These are phyloP conservation scores for Lithohypha guttulata DNA, from an alignment of 2,329 filamentous ascomycete species.

Conservation along the genomic window DNA sequence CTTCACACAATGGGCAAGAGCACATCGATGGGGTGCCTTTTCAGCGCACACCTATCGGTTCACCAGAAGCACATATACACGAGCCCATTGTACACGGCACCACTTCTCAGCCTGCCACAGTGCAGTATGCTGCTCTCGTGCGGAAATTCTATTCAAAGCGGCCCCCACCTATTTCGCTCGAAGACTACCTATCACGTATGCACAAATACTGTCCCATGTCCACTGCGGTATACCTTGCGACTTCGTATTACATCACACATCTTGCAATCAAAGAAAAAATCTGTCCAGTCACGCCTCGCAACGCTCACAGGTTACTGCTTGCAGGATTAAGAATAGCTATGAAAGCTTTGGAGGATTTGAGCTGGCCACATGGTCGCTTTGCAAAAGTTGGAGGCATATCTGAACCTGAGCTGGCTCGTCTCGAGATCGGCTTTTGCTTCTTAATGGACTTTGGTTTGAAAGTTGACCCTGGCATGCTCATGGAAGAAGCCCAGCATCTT, in stretches of 20 bases:
- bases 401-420: constrained; percentile 64
- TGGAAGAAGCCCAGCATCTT: constrained; percentile 34
- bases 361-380: constrained; percentile 73
- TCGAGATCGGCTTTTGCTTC: constrained; percentile 86
- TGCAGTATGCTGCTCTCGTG: constrained; percentile 76
- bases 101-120: constrained; percentile 59
- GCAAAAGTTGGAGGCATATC: constrained; percentile 82
- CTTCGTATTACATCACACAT: constrained; percentile 76
- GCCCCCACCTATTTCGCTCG: constrained; percentile 69
- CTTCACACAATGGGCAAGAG: constrained; percentile 29
- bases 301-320: constrained; percentile 75
- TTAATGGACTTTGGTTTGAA: constrained; percentile 72
- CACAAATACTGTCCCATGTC: constrained; percentile 91
- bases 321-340: constrained; percentile 78
- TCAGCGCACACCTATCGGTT: constrained; percentile 33
- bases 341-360: constrained; percentile 89
- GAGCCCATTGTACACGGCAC: constrained; percentile 44
- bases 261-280: constrained; percentile 66
- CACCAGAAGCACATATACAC: constrained; percentile 40
- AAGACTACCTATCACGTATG: constrained; percentile 75
- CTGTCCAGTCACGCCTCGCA: constrained; percentile 70
- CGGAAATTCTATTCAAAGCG: constrained; percentile 89
- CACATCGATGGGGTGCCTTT: constrained; percentile 27
- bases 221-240: constrained; percentile 82
- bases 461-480: constrained; percentile 48